phyloP scores from a whole-genome alignment of 345 rosid species.

The Salix brachista region DNA sequence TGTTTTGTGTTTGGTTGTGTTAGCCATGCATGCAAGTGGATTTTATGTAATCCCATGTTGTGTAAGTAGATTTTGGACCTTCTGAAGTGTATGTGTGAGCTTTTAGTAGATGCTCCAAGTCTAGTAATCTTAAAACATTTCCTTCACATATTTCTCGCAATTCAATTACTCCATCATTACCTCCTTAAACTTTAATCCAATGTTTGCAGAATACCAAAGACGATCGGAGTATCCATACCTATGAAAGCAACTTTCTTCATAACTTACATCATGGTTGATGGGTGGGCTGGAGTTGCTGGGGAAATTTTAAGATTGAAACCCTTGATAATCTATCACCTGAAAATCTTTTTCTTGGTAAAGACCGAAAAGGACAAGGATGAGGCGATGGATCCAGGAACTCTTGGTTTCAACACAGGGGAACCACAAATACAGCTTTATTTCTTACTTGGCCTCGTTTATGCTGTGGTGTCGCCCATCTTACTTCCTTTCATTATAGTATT shows the following conservation, averaged over 20 bases:
- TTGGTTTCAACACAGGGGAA: slow-evolving; percentile 86
- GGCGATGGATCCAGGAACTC: slow-evolving; percentile 96
- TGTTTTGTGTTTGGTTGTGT: no score
- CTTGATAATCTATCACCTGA: slow-evolving; percentile 71
- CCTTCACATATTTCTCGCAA: background rate
- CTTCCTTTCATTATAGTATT: slow-evolving; percentile 85
- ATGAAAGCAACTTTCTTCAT: slow-evolving; percentile 98
- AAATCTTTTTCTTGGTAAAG: slow-evolving; percentile 77
- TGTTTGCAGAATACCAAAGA: slow-evolving; percentile 73
- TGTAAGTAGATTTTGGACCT: background rate
- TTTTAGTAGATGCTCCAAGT: background rate
- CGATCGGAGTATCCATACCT: slow-evolving; percentile 83
- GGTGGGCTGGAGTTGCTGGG: slow-evolving; percentile 98
- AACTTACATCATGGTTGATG: slow-evolving; percentile 92
- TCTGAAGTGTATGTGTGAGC: background rate
- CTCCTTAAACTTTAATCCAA: background rate
- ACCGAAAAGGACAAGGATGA: slow-evolving; percentile 90
- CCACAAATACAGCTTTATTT: slow-evolving; percentile 95
- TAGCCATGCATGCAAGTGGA: no score
- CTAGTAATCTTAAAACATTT: background rate
- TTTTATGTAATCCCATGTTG: no score
- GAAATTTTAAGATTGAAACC: slow-evolving; percentile 83
- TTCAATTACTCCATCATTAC: background rate
- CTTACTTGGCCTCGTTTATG: slow-evolving; percentile 89
- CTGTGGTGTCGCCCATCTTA: slow-evolving; percentile 78